Base-by-base conservation (phyloP, 2,329 filamentous ascomycete genomes). In the Aschersonia sp. region DNA sequence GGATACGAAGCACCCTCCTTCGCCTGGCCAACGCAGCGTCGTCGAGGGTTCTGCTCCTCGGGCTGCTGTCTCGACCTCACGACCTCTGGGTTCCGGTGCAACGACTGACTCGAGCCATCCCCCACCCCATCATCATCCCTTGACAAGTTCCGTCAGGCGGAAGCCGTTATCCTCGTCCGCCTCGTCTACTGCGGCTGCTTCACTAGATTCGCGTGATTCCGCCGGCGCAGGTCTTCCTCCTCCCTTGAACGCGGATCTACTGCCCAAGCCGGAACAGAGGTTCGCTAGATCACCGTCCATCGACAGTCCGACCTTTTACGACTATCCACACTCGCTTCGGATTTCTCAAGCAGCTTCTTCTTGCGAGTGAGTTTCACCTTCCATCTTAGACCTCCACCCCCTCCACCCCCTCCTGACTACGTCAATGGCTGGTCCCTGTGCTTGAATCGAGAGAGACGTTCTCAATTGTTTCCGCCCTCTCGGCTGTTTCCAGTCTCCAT, bases 241-340 rank as follows among this genome's bases (percentile, higher is more conserved):
- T n/a, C 56, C 57, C 8, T 61, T 63, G 39, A 63, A 56, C 45
- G 60, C 64, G 46, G 66, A 69, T 50, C 63, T 73, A 29, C 65
- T 49, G 41, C 48, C 45, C 42, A 67, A 67, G 51, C 72, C 75
- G n/a, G 71, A 72, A 44, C 68, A 71, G 51, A 63, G 75, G 45
- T 77, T 75, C 57, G 68, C 68, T n/a, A 68, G 76, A 51, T 70
- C 72, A 33, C 73, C 64, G 54, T 73, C 75, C 11, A 60, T 78
- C 47, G 76, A 81, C 60, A 80, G 76, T 58, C 77, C 76, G 51
- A 79, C 75, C 33, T 63, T 81, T 45, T 80, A 81, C 70, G 74
- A 78, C 56, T 78, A 76, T 55, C 71, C 72, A 42, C 49, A 55
- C 22, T 51, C 55, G 46, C 48, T 53, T 42, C 51, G 54, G 43